phyloP scores from a whole-genome alignment of 495 filamentous ascomycete genomes.

The Penicillium paradoxum region DNA sequence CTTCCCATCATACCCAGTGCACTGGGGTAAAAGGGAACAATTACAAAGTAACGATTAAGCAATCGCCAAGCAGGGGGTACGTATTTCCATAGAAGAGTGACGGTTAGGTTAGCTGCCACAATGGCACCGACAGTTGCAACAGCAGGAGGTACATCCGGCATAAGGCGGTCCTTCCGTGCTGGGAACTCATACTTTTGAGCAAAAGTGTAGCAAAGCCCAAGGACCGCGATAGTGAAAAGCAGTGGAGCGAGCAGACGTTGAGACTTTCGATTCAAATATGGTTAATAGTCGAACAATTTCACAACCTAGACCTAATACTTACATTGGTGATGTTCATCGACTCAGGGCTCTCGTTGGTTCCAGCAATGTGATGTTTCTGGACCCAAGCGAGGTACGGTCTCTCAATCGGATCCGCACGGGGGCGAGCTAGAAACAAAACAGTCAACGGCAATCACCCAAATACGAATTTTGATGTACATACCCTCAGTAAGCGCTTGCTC shows the following conservation, averaged over 20 bases:
- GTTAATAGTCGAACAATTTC: constrained; percentile 2
- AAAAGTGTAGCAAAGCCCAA: constrained; percentile 50
- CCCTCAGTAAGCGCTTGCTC: constrained; percentile 34
- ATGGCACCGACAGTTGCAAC: constrained; percentile 69
- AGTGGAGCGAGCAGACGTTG: constrained; percentile 64
- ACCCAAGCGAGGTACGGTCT: constrained; percentile 45
- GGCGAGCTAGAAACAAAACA: constrained; percentile 22
- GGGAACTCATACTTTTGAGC: constrained; percentile 62
- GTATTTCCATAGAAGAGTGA: constrained; percentile 61
- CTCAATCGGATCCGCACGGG: constrained; percentile 40
- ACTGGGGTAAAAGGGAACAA: constrained; percentile 63
- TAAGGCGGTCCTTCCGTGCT: constrained; percentile 52
- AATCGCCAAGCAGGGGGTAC: constrained; percentile 63
- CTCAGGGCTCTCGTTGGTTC: constrained; percentile 32
- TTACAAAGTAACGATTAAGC: constrained; percentile 74
- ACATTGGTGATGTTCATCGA: constrained; percentile 34
- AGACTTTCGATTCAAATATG: constrained; percentile 16
- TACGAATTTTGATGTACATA: constrained; percentile 9
- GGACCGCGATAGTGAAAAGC: constrained; percentile 48
- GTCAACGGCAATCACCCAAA: constrained; percentile 8
- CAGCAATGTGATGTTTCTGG: constrained; percentile 42
- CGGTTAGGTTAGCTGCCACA: constrained; percentile 56
- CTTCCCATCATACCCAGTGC: constrained; percentile 61
- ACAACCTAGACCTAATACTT: constrained; percentile 2
- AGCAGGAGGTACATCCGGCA: constrained; percentile 69